A percentile compares a stretch with the other conserved stretches of the same genome.
phyloP scores from a whole-genome alignment of 305 asterid genomes.

The Solanum chacoense region DNA sequence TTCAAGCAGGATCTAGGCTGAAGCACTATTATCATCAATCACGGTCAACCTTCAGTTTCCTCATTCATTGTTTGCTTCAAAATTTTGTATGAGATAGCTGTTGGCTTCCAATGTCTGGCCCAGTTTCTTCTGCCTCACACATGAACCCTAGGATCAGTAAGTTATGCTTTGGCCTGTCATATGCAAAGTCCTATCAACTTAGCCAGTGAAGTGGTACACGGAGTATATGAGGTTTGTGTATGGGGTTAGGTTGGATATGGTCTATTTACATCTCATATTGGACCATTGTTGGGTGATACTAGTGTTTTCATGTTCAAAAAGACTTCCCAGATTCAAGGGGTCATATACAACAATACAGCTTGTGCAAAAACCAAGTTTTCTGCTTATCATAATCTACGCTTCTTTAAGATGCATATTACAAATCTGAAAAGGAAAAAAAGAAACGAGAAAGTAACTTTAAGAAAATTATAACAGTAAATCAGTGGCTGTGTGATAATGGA shows the following conservation, averaged over 20 bases:
- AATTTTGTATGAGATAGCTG: background rate
- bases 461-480: background rate
- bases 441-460: background rate
- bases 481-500: background rate
- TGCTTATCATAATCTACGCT: background rate
- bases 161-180: background rate
- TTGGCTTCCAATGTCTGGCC: background rate
- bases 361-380: background rate
- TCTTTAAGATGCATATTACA: background rate
- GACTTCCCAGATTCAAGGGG: background rate
- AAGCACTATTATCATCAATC: background rate
- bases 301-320: background rate
- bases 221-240: background rate
- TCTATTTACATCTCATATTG: constrained; percentile 1
- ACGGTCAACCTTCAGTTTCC: background rate
- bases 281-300: background rate
- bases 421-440: background rate
- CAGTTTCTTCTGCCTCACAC: background rate
- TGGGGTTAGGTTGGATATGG: background rate
- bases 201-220: background rate
- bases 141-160: background rate
- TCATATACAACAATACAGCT: background rate
- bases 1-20: background rate
- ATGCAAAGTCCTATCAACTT: background rate
- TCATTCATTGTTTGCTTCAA: background rate